phyloP scores from a whole-genome alignment of 2,329 filamentous ascomycete species.

The Albifimbria verrucaria region DNA sequence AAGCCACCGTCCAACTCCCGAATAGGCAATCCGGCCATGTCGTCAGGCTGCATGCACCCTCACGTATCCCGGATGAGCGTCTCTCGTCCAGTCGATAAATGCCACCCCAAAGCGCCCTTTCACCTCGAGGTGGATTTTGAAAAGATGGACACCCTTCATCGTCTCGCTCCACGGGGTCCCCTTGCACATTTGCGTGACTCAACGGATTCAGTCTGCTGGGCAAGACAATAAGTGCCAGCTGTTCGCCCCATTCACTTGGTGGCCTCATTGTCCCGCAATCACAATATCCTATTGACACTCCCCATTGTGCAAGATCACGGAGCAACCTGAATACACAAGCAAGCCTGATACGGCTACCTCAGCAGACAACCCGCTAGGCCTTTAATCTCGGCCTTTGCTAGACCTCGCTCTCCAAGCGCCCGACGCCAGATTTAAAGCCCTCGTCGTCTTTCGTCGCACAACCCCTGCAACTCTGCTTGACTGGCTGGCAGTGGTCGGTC shows the following conservation, averaged over 20 bases:
- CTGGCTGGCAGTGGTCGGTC: slow-evolving; percentile 21
- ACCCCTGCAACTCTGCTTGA: slow-evolving; percentile 14
- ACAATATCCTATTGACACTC: slow-evolving; percentile 5
- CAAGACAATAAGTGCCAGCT: slow-evolving; percentile 11
- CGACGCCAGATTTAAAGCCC: not conserved
- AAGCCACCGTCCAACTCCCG: too few species aligned
- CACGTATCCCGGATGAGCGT: slow-evolving; percentile 8
- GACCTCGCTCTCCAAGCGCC: not conserved
- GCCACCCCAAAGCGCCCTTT: slow-evolving; percentile 8
- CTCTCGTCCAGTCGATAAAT: slow-evolving; percentile 19
- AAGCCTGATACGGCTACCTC: not conserved
- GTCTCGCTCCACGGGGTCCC: slow-evolving; percentile 21
- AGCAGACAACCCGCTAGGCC: not conserved
- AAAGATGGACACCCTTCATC: slow-evolving; percentile 20
- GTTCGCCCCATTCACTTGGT: slow-evolving; percentile 24
- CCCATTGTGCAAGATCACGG: slow-evolving; percentile 12
- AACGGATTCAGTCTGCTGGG: slow-evolving; percentile 7
- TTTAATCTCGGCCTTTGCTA: not conserved
- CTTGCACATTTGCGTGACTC: slow-evolving; percentile 21
- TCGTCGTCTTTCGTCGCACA: slow-evolving; percentile 6
- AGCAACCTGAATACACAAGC: too few species aligned
- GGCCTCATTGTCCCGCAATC: slow-evolving; percentile 10
- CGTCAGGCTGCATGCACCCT: slow-evolving; percentile 17
- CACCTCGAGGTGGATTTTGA: slow-evolving; percentile 17
- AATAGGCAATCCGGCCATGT: slow-evolving; percentile 16